phyloP scores from a whole-genome alignment of 371 early-diverging fungal genomes.

The Cokeromyces recurvatus region DNA sequence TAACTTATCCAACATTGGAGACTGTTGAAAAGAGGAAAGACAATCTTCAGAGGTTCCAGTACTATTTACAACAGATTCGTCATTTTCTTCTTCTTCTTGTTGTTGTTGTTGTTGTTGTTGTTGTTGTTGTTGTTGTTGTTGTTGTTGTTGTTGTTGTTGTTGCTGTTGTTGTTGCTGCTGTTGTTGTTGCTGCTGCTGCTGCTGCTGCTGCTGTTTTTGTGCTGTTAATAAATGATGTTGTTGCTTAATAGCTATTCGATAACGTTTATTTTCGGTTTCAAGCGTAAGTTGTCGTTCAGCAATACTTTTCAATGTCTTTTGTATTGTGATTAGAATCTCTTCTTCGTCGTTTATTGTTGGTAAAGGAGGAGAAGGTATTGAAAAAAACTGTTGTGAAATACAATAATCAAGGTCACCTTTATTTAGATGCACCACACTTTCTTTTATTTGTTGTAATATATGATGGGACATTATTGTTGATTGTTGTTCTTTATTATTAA shows the following conservation, averaged over 20 bases:
- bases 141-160: too few relatives aligned
- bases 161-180: too few relatives aligned
- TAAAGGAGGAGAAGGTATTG: background rate
- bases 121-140: constrained; percentile 1
- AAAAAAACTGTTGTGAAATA: constrained; percentile 1
- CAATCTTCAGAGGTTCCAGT: constrained; percentile 14
- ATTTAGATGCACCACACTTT: constrained; percentile 22
- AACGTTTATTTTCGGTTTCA: constrained; percentile 37
- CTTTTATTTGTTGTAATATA: constrained; percentile 10
- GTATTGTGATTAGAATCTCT: constrained; percentile 5
- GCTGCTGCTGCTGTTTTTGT: too few relatives aligned
- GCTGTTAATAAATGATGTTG: constrained; percentile 28
- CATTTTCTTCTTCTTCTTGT: constrained; percentile 3
- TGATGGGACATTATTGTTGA: background rate
- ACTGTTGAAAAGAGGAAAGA: constrained; percentile 12
- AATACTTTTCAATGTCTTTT: constrained; percentile 29
- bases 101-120: background rate
- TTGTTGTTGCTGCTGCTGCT: too few relatives aligned
- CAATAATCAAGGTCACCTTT: constrained; percentile 26
- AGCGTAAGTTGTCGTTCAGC: constrained; percentile 35
- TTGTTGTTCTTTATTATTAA: background rate
- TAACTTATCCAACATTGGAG: constrained; percentile 19
- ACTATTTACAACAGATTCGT: constrained; percentile 4
- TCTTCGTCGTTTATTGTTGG: background rate
- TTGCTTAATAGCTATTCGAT: constrained; percentile 34